Percentiles rank a stretch among this genome's conserved stretches.
These are phyloP conservation scores for Stemphylium beticola DNA, from an alignment of 2,329 filamentous ascomycete species.

Conservation along the genomic window DNA sequence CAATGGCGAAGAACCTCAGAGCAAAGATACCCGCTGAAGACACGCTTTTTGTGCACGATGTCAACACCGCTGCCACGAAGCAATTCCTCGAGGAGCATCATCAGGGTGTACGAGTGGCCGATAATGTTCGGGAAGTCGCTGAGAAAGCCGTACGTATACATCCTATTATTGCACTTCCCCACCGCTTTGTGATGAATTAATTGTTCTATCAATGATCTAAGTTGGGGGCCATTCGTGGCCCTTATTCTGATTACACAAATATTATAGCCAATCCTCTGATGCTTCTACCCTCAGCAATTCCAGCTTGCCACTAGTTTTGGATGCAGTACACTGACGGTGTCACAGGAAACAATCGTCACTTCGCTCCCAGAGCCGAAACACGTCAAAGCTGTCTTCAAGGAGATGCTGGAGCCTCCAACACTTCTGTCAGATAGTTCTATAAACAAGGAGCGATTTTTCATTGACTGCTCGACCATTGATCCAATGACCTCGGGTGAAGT, in stretches of 20 bases:
- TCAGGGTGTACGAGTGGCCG: conserved; percentile 61
- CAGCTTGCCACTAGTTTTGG: conserved; percentile 7
- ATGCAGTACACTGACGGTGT: conserved; percentile 26
- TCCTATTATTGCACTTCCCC: conserved; percentile 1
- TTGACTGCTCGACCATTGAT: conserved; percentile 97
- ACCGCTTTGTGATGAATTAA: conserved; percentile 57
- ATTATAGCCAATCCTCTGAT: conserved; percentile 79
- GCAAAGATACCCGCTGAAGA: conserved; percentile 69
- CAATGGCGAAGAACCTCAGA: conserved; percentile 75
- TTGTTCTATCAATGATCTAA: conserved; percentile 72
- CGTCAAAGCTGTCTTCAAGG: conserved; percentile 80
- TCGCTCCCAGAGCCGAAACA: conserved; percentile 89
- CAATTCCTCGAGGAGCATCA: conserved; percentile 64
- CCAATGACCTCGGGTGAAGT: conserved; percentile 81
- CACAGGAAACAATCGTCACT: conserved; percentile 82
- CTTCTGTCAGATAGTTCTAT: conserved; percentile 57
- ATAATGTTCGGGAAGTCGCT: conserved; percentile 66
- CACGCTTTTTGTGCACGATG: conserved; percentile 68
- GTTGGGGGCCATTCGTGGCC: conserved; percentile 66
- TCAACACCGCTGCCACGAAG: conserved; percentile 63
- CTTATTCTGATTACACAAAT: conserved; percentile 66
- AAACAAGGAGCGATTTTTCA: conserved; percentile 75
- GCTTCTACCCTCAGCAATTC: conserved; percentile 16
- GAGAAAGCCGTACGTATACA: conserved; percentile 66
- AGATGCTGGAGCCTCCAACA: conserved; percentile 69